Evolutionary conservation across 78 protist species (phyloP).

Genomic region (Dictyostelium firmibasis): DNA sequence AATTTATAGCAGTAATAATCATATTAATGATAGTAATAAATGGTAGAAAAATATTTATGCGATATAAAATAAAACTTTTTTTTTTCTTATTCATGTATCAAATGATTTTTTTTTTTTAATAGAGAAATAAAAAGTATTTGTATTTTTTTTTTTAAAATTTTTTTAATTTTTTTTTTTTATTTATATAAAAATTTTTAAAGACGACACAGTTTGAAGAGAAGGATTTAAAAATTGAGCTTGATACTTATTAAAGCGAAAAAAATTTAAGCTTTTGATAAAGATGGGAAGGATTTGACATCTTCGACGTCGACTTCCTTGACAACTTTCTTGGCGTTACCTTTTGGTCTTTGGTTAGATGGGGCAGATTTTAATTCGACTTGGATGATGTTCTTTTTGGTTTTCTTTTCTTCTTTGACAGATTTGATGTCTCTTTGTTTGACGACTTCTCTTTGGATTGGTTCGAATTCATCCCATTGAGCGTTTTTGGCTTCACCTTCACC

Average conservation of each 20-base stretch:
- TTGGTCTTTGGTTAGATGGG: not conserved
- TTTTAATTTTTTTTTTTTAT: not conserved
- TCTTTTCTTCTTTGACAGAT: slow-evolving; percentile 57
- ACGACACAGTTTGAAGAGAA: not conserved
- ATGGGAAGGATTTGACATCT: not conserved
- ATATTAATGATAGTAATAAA: not conserved
- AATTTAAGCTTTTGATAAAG: slow-evolving; percentile 6
- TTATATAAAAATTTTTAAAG: not conserved
- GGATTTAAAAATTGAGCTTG: not conserved
- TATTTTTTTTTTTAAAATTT: not conserved
- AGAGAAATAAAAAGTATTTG: not conserved
- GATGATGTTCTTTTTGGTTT: slow-evolving; percentile 55
- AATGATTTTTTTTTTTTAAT: no score
- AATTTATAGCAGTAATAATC: no score
- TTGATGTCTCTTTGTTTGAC: slow-evolving; percentile 31
- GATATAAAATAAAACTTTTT: no score
- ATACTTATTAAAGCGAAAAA: not conserved
- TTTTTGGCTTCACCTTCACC: slow-evolving; percentile 73
- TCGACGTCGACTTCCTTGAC: not conserved
- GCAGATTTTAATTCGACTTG: slow-evolving; percentile 21
- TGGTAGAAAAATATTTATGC: not conserved
- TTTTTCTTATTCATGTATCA: no score
- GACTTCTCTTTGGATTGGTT: slow-evolving; percentile 41
- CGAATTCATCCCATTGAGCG: slow-evolving; percentile 66
- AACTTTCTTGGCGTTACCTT: not conserved